Evolutionary conservation across 1,284 basidiomycete genomes (phyloP).

Genomic region (Pyrrhoderma noxium): DNA sequence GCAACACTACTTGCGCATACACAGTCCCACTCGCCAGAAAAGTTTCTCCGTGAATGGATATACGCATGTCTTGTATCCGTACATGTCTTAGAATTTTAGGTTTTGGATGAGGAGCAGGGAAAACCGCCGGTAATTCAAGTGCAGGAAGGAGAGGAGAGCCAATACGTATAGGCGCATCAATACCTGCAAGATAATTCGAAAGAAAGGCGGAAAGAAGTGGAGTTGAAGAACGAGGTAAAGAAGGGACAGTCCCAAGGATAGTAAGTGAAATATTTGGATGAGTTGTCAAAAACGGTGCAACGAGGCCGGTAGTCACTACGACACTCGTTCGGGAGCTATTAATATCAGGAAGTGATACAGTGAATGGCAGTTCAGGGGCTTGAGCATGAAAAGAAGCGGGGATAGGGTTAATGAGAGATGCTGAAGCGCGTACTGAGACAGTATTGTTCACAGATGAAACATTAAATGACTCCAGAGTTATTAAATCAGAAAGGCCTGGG

Average conservation of each 20-base stretch:
- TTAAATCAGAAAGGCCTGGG: conserved; percentile 48
- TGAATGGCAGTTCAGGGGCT: conserved; percentile 52
- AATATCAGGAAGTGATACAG: conserved; percentile 37
- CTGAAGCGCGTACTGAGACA: conserved; percentile 48
- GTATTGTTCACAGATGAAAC: conserved; percentile 51
- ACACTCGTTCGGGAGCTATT: conserved; percentile 21
- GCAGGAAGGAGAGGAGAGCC: conserved; percentile 45
- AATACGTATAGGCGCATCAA: conserved; percentile 44
- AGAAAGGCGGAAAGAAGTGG: conserved; percentile 39
- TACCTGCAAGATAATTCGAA: conserved; percentile 53
- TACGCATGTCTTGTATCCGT: conserved; percentile 66
- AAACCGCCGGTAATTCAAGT: conserved; percentile 41
- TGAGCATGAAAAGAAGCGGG: conserved; percentile 29
- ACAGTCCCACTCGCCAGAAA: conserved; percentile 64
- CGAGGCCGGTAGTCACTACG: conserved; percentile 46
- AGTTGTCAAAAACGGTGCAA: conserved; percentile 48
- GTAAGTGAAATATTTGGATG: conserved; percentile 60
- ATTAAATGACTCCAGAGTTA: conserved; percentile 52
- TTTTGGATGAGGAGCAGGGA: conserved; percentile 55
- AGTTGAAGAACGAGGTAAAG: conserved; percentile 31
- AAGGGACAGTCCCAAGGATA: conserved; percentile 52
- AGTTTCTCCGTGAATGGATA: conserved; percentile 37
- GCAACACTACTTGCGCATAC: conserved; percentile 55
- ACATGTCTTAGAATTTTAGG: conserved; percentile 62
- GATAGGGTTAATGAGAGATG: conserved; percentile 28